Conservation (phyloP, 108 stramenopile genomes). For the Cyclotella choctawhatcheeana region DNA sequence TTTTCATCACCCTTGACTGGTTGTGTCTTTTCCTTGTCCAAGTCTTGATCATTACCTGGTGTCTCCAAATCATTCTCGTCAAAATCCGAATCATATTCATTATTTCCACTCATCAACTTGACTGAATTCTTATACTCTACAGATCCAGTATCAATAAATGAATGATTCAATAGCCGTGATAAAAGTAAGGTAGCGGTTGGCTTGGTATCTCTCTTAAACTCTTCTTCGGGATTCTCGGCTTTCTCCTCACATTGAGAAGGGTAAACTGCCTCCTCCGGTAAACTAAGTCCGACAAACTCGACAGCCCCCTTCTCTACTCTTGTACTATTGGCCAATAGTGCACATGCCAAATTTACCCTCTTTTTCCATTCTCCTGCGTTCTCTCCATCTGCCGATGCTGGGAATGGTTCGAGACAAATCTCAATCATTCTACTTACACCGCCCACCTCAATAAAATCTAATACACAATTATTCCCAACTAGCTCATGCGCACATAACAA, state of each 20-base stretch:
- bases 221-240: slow-evolving; percentile 21
- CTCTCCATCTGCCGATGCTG: slow-evolving; percentile 5
- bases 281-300: slow-evolving; percentile 70
- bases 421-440: slow-evolving; percentile 67
- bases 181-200: slow-evolving; percentile 75
- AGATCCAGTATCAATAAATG: slow-evolving; percentile 38
- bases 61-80: slow-evolving; percentile 25
- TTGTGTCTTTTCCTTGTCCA: slow-evolving; percentile 23
- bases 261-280: slow-evolving; percentile 77
- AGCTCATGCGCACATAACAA: slow-evolving; percentile 30
- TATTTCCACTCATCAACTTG: slow-evolving; percentile 7
- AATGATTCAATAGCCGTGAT: slow-evolving; percentile 57
- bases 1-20: slow-evolving; percentile 11
- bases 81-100: slow-evolving; percentile 38
- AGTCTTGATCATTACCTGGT: slow-evolving; percentile 9
- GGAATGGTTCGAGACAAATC: slow-evolving; percentile 50
- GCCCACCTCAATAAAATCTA: slow-evolving; percentile 55
- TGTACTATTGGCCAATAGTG: slow-evolving; percentile 80
- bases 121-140: slow-evolving; percentile 16
- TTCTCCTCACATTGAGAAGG: slow-evolving; percentile 4
- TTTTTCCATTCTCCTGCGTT: slow-evolving; percentile 43
- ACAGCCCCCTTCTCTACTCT: slow-evolving; percentile 75
- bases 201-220: slow-evolving; percentile 40
- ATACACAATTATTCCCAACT: slow-evolving; percentile 58
- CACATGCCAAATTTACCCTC: slow-evolving; percentile 71